Conservation (phyloP, 2,329 filamentous ascomycete genomes). For the Epichloe bromicola region DNA sequence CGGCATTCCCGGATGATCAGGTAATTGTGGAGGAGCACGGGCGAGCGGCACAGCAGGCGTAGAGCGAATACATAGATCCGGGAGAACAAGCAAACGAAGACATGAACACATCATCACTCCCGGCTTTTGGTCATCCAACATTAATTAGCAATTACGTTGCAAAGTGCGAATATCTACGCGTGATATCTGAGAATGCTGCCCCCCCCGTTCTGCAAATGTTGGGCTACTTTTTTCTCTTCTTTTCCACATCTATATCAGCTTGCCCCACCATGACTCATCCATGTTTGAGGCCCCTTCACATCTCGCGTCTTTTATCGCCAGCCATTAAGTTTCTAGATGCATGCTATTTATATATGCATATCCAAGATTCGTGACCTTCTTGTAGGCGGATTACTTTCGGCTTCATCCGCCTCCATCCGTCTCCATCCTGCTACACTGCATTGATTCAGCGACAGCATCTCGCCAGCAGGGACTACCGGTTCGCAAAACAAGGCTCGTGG, state of each 20-base stretch:
- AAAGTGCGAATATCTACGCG: too few species aligned
- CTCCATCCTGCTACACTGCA: constrained; percentile 8
- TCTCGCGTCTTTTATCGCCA: not conserved
- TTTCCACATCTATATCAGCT: too few species aligned
- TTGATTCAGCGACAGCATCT: constrained; percentile 11
- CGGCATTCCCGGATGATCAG: not conserved
- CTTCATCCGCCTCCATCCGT: not conserved
- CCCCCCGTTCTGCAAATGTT: too few species aligned
- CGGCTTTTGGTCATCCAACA: not conserved
- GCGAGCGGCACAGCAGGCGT: not conserved
- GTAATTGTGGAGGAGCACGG: not conserved
- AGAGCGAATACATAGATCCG: not conserved
- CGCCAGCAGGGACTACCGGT: constrained; percentile 41
- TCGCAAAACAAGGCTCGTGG: constrained; percentile 48
- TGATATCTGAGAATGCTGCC: too few species aligned
- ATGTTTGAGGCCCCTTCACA: not conserved
- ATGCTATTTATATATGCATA: too few species aligned
- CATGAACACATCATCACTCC: not conserved
- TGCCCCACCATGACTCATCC: too few species aligned
- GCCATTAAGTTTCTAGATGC: not conserved
- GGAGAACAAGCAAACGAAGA: not conserved
- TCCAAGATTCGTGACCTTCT: not conserved
- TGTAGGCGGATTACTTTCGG: constrained; percentile 4
- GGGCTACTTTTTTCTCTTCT: too few species aligned
- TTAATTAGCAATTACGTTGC: not conserved